Base-by-base conservation (phyloP, 768 basidiomycete species). In the Naganishia antarctica region DNA sequence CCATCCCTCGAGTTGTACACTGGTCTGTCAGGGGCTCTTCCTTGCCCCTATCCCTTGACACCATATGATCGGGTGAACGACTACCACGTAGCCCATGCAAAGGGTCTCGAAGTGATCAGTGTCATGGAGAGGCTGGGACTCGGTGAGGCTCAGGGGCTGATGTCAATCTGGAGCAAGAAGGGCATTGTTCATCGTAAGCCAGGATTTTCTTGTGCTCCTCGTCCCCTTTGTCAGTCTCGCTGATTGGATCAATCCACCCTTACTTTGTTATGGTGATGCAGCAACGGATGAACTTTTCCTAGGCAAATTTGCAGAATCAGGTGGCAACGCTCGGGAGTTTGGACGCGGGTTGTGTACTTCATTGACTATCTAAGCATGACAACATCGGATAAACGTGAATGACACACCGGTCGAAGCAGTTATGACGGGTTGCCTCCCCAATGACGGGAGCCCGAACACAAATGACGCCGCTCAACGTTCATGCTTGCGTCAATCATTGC, bases 271-370 rank as follows among this genome's bases (percentile, higher is more conserved):
- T n/a, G n/a, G n/a, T n/a, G n/a, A n/a, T n/a, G 13, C 31, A 64
- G 66, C 77, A 1, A 81, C 79, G 13, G 91, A 94, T 70, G 86
- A 88, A 73, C 68, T 85, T 15, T 91, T 92, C 79, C 76, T 92
- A 72, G 79, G 85, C 11, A 90, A 89, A 74, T 91, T 88, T 68
- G 83, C 84, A 1, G 87, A 90, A 70, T 83, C 87, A 7, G 82
- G 82, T 60, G 91, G 90, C 45, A 91, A 91, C 75, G 81, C 90
- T 13, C 81, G 87, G 65, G 85, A 87, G 63, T 90, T 93, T 69
- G 86, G 89, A 43, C 84, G 83, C 53, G 86, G 86, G 1, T 70
- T 88, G 53, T 71, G 67, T 9, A 57, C 61, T 18, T 67, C 73
- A 8, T 40, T 74, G 64, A 58, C 3, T 40, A 71, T 43, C 58